Base-by-base conservation (phyloP, 2,329 filamentous ascomycete genomes). In the Aspergillus ibericus region DNA sequence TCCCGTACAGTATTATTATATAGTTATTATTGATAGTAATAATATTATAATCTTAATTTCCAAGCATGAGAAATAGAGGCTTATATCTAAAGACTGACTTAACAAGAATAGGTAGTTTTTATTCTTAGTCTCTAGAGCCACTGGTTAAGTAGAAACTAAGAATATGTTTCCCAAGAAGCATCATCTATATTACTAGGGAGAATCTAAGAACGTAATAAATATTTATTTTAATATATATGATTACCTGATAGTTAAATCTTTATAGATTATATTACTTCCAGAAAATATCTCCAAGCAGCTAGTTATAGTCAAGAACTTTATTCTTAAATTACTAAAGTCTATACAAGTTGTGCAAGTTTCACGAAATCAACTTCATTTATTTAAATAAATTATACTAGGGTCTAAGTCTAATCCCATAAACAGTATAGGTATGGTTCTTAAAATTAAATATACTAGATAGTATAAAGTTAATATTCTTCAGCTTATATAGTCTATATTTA, bases 51-150 rank as follows among this genome's bases (percentile, higher is more conserved):
- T 58, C 32, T 13, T 58, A 42, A 58, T 58, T 22, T 53, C 42
- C 34, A 34, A 58, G 55, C 27, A 49, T 38, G 49, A 58, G 47
- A 40, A 58, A 16, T 18, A 58, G 40, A 58, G 36, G 38, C 49
- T 58, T 18, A 40, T 40, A 34, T 20, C 49, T 32, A 40, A 53
- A 53, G 55, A 40, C 27, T 32, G 55, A 49, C 50, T 58, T n/a
- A 49, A 15, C 32, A 48, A 53, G 55, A 40, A 58, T 7, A 58
- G 32, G 49, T 40, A 58, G 29, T 49, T 58, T 58, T 49, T 58
- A 40, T 53, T 27, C 18, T 53, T 58, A 42, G 48, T 47, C 49
- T 53, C 55, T 27, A 38, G 29, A 53, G 55, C 40, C 7, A 27
- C 48, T 15, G 49, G 53, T 53, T n/a, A 13, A 48, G 20, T 40